Evolutionary conservation across 75 land plant species (phyloP), one percentile per base, ranked within the genome.

Genomic region (Picea glauca): DNA sequence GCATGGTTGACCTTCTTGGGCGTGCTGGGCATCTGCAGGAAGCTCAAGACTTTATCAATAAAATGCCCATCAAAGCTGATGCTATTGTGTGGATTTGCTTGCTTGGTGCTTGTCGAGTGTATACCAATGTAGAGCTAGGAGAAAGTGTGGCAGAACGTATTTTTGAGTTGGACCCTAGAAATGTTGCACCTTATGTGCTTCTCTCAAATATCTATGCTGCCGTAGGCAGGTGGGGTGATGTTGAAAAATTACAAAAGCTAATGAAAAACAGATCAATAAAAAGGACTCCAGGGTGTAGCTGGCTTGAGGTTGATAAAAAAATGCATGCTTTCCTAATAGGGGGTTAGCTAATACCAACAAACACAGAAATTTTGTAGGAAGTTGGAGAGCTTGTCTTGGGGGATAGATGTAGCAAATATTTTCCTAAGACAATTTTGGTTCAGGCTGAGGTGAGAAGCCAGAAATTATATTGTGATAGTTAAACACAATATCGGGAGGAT

Each of bases 1-100:
- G 90, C 78, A 84, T 89, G 82, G 90, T 89, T 54, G 89, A 87
- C 74, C 84, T 91, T 77, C 84, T 91, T 26, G 89, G 85, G 15
- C 82, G 82, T 70, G 77, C 73, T 43, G 93, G 89, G 21, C 40
- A 81, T 26, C 72, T 91, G 38, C 77, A 85, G 43, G 93, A 85
- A 77, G 93, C 93, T 58, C 77, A 85, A 57, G 61, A 84, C 61
- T 77, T 91, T 32, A 79, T 91, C 59, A 56, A 50, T 58, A 75
- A 77, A 2, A 83, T 91, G 83, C 85, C 86, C 14, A 76, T 79
- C 46, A 62, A 83, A 17, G 78, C 79, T 0, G 88, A 87, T 80
- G 58, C 73, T 21, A 84, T 81, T 35, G 77, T 90, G 30, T 86
- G 87, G 90, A 89, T 85, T 72, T 89, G 90, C 17, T 65, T 92